A percentile compares a stretch with the other conserved stretches of the same genome.
Evolutionary conservation across 164 flowering plant species (phyloP).

Genomic region (Vitis rupestris): DNA sequence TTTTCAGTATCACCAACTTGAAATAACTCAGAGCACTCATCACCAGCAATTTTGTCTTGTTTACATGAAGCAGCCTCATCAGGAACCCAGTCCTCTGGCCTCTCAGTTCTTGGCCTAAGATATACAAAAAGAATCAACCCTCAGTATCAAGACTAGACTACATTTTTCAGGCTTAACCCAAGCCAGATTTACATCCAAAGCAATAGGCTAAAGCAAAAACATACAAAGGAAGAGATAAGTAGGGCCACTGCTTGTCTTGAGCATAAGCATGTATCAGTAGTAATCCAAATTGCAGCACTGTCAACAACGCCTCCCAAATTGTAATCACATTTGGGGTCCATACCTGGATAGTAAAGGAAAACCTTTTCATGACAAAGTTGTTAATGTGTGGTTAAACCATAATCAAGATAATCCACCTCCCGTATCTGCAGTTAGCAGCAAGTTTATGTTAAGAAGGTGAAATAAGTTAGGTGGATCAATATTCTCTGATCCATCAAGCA

Average conservation of each 20-base stretch:
- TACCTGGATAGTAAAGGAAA: constrained; percentile 39
- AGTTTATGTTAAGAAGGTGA: neutral
- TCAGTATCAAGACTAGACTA: no score
- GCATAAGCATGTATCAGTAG: constrained; percentile 87
- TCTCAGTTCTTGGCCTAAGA: constrained; percentile 52
- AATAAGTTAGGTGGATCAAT: neutral
- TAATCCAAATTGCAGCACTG: constrained; percentile 79
- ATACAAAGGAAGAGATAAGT: constrained; percentile 80
- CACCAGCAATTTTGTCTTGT: constrained; percentile 19
- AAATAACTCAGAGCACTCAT: constrained; percentile 31
- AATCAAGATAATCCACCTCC: constrained; percentile 2
- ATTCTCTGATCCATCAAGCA: neutral
- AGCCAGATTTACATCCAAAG: neutral
- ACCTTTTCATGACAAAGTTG: neutral
- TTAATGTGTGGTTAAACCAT: neutral
- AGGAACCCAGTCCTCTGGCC: constrained; percentile 94
- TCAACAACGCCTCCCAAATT: constrained; percentile 77
- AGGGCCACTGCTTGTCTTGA: constrained; percentile 96
- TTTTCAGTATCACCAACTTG: constrained; percentile 37
- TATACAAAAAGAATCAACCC: constrained; percentile 8
- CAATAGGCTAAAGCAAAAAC: constrained; percentile 12
- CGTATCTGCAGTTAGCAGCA: neutral
- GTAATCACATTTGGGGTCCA: constrained; percentile 87
- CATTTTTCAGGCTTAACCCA: no score
- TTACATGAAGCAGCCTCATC: constrained; percentile 39